Evolutionary conservation across 2,329 filamentous ascomycete species (phyloP), one percentile per base, ranked within the genome.

Genomic region (Cercospora beticola): DNA sequence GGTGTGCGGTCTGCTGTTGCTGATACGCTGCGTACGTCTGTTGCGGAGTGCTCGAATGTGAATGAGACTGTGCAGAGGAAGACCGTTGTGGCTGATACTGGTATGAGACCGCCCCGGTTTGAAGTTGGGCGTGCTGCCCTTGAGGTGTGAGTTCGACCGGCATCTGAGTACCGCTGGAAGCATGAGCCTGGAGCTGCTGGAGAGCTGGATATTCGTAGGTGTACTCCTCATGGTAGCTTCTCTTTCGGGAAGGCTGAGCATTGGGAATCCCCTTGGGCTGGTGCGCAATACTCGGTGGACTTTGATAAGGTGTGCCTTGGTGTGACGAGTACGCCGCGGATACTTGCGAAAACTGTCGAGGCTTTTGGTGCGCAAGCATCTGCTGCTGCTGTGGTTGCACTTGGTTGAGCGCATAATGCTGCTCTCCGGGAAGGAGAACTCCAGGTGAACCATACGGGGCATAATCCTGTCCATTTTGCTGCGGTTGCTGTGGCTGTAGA

Each of bases 1-100:
- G 92, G 77, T 96, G 92, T 33, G 74, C 74, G 28, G 70, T 66
- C 31, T 71, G 70, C 26, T 70, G 65, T 58, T 87, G 87, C 43
- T 81, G 73, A 79, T 75, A 86, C 81, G 68, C 54, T 36, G 70
- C 67, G 31, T 64, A 65, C 7, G 69, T 60, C 61, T 71, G 67
- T 36, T 72, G 72, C 43, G 68, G 67, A 36, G 66, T 66, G 36
- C 72, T 71, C 18, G 71, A 67, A 56, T 73, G 71, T 6, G 69
- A 71, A 21, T 73, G 67, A 1, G 69, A 71, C 26, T 73, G 67
- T 49, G 68, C 68, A 40, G 72, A 74, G 30, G 74, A 71, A 46
- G 68, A 70, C 21, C 71, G 68, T 56, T 75, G 74, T 65, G 72
- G 71, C 31, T 69, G 65, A 56, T 74, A 72, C 62, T 72, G 73